Evolutionary conservation across 345 rosid species (phyloP), one percentile per base, ranked within the genome.

Genomic region (Syzygium grande): DNA sequence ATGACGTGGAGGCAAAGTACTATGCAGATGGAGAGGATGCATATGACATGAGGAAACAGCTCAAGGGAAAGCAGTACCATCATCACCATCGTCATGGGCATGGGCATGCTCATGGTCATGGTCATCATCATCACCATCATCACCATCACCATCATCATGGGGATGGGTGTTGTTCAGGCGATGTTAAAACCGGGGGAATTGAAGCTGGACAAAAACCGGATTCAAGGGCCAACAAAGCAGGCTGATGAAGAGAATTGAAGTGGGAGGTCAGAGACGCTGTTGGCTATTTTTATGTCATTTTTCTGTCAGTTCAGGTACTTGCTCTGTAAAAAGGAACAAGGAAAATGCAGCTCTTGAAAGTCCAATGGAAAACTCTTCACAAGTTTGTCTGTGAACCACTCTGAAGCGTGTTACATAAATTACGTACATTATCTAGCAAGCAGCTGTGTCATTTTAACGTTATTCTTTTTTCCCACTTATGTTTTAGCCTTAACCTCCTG

Each of bases 21-120:
- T 98, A 98, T 86, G 99, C 99, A 0, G 99, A 98, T 87, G 99
- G 99, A 51, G 99, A 98, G 92, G 99, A 98, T 84, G 99, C 99
- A 15, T 98, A 96, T 89, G 99, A 98, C 68, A 98, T 98, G 99
- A 89, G 99, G 88, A 98, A 98, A 93, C 93, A 96, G 90, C 94
- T 98, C 78, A 98, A 96, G 93, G 99, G 91, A 89, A 97, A 94
- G 92, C 98, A 93, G 85, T 91, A 29, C 88, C 97, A 95, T 88
- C 96, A 93, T 13, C 98, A 95, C 1, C 90, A 92, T 51, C 89
- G 61, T 3, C 95, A 92, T 51, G 49, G 83, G 49, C 79, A 65
- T 13, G 73, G 19, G 8, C 90, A 87, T 4, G 92, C 90, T 56
- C 94, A 92, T 15, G 38, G 38, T 9, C 90, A 87, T 4, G 93